Conservation (phyloP, 2,329 filamentous ascomycete species). For the Chrysoporthe deuterocubensis region DNA sequence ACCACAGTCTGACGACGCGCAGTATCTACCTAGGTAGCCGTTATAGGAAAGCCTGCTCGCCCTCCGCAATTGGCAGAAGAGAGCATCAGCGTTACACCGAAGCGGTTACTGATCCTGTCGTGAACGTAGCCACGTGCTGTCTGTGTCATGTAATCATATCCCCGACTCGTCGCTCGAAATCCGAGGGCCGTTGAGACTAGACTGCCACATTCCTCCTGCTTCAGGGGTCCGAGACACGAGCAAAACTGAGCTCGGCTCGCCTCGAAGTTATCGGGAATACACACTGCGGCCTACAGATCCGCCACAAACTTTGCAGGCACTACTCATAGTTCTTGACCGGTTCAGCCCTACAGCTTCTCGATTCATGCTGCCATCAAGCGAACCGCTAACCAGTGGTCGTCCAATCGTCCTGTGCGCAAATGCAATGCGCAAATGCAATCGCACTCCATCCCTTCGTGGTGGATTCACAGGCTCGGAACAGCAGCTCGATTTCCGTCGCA, state of each 20-base stretch:
- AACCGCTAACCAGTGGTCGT: background rate
- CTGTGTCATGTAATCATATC: background rate
- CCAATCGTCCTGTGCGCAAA: background rate
- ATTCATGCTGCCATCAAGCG: too few relatives aligned
- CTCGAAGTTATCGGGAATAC: conserved; percentile 9
- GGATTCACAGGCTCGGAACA: conserved; percentile 1
- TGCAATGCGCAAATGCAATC: background rate
- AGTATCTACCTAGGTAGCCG: background rate
- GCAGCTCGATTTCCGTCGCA: conserved; percentile 8
- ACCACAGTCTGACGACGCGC: background rate
- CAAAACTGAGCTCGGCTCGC: conserved; percentile 2
- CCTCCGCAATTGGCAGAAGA: background rate
- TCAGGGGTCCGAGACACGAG: background rate
- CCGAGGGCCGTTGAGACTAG: background rate
- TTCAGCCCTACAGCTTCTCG: background rate
- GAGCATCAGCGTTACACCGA: background rate
- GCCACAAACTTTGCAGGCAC: background rate
- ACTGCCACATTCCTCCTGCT: background rate
- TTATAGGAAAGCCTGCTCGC: background rate
- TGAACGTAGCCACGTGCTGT: background rate
- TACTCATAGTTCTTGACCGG: background rate
- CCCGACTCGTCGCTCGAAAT: background rate
- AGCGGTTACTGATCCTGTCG: background rate
- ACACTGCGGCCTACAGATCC: background rate
- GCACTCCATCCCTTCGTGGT: background rate